Evolutionary conservation across 768 basidiomycete species (phyloP).

Genomic region (Leucosporidium creatinivorum): DNA sequence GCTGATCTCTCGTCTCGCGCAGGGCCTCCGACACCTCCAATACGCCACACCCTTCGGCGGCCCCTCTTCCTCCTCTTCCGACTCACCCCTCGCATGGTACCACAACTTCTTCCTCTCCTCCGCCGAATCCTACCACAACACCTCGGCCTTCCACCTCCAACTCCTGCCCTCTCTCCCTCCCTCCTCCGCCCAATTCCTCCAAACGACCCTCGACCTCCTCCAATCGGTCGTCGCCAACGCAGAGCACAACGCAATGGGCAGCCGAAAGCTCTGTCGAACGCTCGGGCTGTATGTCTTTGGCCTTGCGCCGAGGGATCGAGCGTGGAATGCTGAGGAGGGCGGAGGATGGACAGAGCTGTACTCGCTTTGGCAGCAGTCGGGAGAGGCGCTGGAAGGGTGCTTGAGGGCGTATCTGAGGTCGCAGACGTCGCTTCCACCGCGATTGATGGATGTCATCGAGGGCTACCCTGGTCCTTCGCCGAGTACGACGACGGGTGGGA

Average conservation of each 20-base stretch:
- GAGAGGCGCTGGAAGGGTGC: slow-evolving; percentile 16
- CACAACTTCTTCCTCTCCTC: slow-evolving; percentile 1
- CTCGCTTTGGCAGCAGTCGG: background rate
- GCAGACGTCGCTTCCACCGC: slow-evolving; percentile 14
- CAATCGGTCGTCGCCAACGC: slow-evolving; percentile 18
- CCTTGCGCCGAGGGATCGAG: background rate
- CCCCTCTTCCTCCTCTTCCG: background rate
- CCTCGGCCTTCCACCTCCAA: slow-evolving; percentile 1
- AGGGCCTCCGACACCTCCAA: slow-evolving; percentile 24
- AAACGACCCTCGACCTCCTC: slow-evolving; percentile 3
- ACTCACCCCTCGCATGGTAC: slow-evolving; percentile 17
- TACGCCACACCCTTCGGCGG: slow-evolving; percentile 1
- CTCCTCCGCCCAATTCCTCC: slow-evolving; percentile 4
- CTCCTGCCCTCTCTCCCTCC: slow-evolving; percentile 21
- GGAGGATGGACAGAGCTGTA: slow-evolving; percentile 5
- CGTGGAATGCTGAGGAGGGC: background rate
- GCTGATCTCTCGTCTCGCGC: background rate
- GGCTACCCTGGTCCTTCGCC: background rate
- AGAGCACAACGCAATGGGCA: slow-evolving; percentile 23
- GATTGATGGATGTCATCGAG: slow-evolving; percentile 11
- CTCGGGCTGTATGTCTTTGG: slow-evolving; percentile 25
- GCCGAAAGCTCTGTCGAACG: slow-evolving; percentile 2
- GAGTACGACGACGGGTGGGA: background rate
- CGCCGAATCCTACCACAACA: background rate
- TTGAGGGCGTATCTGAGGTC: slow-evolving; percentile 14